Evolutionary conservation across 2,329 filamentous ascomycete genomes (phyloP), one percentile per base, ranked within the genome.

Genomic region (Berkeleyomyces basicola): DNA sequence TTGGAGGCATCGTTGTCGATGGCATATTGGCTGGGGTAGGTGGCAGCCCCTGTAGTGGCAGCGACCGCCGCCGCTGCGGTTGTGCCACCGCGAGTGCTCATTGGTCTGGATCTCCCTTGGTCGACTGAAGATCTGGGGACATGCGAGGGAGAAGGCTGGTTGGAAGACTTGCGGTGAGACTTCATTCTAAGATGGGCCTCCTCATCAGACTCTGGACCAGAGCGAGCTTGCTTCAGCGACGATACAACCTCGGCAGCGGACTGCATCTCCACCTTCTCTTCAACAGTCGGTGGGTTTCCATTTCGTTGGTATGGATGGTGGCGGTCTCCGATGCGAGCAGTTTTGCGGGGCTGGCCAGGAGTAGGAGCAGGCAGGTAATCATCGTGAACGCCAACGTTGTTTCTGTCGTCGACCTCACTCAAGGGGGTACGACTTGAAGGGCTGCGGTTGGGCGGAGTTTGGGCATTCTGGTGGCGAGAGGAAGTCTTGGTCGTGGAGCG

Each of bases 291-390:
- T 33, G 74, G 74, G 59, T 74, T 72, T 39, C 81, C 71, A 67
- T 79, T 80, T 63, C 85, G 80, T 60, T 83, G 75, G 72, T 91
- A 88, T 9, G 86, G 83, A 71, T 91, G 82, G 68, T 89, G 86
- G 36, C 86, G 83, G 68, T 91, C 89, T 65, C 84, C 81, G 39
- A 61, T 63, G 63, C 89, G 84, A 67, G 85, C 86, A 14, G 87
- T 87, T 78, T 99, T 97, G 66, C 93, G 84, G 37, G 93, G 93
- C 72, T 99, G 93, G 2, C 93, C 93, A 0, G 93, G 93, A 3
- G 93, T 99, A 2, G 93, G 93, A 0, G 91, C 92, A 2, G 93
- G 93, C 4, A 99, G 81, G 68, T 95, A 95, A 71, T 96, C 91
- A 67, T 96, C 90, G 70, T 88, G 82, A n/a, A 84, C 80, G 59